Conservation (phyloP, 169 alveolate genomes). For the Eimeria tenella region DNA sequence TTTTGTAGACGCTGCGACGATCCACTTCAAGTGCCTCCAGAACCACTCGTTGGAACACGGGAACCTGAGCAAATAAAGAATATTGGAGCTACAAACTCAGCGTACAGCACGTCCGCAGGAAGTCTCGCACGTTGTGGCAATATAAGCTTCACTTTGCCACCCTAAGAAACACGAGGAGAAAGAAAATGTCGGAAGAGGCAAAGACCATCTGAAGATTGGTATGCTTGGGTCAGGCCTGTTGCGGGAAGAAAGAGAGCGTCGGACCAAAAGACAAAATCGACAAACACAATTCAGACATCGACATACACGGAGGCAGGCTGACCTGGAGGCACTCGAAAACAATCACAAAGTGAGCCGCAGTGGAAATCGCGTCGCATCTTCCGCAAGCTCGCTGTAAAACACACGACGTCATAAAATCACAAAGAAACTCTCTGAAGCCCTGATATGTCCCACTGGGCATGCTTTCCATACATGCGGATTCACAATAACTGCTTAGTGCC, state of each 20-base stretch:
- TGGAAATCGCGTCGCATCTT: constrained; percentile 67
- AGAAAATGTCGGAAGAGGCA: too few species aligned
- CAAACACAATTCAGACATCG: too few species aligned
- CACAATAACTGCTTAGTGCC: too few species aligned
- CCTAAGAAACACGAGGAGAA: too few species aligned
- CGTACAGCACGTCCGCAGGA: background rate
- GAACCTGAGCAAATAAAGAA: constrained; percentile 45
- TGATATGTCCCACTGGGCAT: too few species aligned
- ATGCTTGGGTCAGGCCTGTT: too few species aligned
- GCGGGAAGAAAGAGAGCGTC: background rate
- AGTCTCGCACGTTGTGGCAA: too few species aligned
- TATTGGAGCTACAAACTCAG: too few species aligned
- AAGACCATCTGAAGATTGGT: too few species aligned
- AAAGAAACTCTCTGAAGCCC: too few species aligned
- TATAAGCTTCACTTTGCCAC: too few species aligned
- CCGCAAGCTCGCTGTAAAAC: constrained; percentile 68
- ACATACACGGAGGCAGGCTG: background rate
- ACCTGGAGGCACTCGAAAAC: constrained; percentile 77
- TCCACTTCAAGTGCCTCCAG: constrained; percentile 75
- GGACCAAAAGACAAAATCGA: background rate
- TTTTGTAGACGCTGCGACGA: constrained; percentile 77
- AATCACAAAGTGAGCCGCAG: constrained; percentile 68
- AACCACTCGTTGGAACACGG: constrained; percentile 71
- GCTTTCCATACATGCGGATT: too few species aligned
- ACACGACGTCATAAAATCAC: background rate